These are phyloP conservation scores for Penicillium sp. DNA, from an alignment of 2,329 filamentous ascomycete genomes.

Conservation along the genomic window DNA sequence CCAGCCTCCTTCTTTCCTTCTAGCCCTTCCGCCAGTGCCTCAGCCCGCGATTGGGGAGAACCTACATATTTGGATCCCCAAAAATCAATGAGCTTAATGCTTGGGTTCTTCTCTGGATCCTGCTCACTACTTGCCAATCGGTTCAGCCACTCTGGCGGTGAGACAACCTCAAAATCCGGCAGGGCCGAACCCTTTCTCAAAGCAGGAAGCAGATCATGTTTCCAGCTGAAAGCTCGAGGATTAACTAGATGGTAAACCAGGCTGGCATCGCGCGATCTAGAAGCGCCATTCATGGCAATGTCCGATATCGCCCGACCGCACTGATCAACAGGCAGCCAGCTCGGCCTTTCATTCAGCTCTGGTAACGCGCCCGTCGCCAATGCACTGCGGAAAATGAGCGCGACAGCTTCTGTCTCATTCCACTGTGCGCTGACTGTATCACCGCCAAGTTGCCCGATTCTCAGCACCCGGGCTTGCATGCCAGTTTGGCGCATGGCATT, in stretches of 20 bases:
- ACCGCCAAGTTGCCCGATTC: conserved; percentile 40
- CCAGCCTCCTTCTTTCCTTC: neutral
- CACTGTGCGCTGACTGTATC: conserved; percentile 30
- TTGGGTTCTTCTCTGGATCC: conserved; percentile 52
- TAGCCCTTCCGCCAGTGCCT: neutral
- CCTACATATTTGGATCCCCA: conserved; percentile 51
- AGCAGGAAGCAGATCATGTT: conserved; percentile 34
- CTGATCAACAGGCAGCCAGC: conserved; percentile 49
- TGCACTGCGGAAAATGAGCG: conserved; percentile 53
- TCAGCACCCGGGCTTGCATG: conserved; percentile 33
- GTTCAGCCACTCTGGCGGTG: conserved; percentile 34
- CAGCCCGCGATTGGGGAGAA: neutral
- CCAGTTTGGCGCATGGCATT: conserved; percentile 29
- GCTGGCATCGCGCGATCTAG: conserved; percentile 21
- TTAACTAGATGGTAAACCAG: conserved; percentile 57
- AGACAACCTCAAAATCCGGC: conserved; percentile 34
- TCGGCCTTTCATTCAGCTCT: conserved; percentile 44
- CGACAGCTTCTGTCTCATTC: conserved; percentile 44
- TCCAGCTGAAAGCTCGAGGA: conserved; percentile 40
- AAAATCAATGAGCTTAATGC: conserved; percentile 55
- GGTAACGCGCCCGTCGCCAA: conserved; percentile 49
- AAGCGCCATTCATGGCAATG: conserved; percentile 30
- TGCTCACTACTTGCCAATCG: conserved; percentile 45
- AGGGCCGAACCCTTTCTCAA: conserved; percentile 27
- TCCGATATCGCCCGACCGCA: conserved; percentile 35